Conservation (phyloP, 2,329 filamentous ascomycete species). For the Cadophora sp. region DNA sequence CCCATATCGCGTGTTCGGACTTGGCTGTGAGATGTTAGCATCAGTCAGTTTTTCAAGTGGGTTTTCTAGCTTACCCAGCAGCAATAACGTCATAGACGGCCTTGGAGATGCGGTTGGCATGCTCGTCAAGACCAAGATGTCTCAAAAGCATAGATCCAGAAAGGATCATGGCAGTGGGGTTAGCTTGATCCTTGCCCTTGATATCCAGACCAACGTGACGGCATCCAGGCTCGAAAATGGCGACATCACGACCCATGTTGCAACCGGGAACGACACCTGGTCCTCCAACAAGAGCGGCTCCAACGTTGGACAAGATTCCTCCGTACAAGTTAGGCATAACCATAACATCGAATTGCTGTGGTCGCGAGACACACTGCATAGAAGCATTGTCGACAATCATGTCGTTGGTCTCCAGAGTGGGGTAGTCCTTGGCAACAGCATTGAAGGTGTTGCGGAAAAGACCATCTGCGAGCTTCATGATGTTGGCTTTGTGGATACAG, state of each 20-base stretch:
- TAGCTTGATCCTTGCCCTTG: constrained; percentile 99
- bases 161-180: constrained; percentile 94
- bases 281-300: constrained; percentile 93
- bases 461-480: constrained; percentile 99
- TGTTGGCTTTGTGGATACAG: constrained; percentile 99
- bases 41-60: not conserved
- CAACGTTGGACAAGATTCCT: constrained; percentile 98
- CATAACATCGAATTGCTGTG: constrained; percentile 99
- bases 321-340: constrained; percentile 99
- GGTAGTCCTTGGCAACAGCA: constrained; percentile 91
- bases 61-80: constrained; percentile 73
- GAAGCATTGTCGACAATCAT: constrained; percentile 99
- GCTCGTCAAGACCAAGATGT: constrained; percentile 95
- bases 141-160: constrained; percentile 97
- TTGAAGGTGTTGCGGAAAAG: constrained; percentile 99
- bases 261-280: constrained; percentile 97
- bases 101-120: constrained; percentile 97
- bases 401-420: constrained; percentile 93
- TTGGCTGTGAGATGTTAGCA: constrained; percentile 63
- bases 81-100: constrained; percentile 79
- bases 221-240: constrained; percentile 98
- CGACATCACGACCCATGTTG: constrained; percentile 99
- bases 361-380: constrained; percentile 96
- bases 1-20: constrained; percentile 96
- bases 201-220: constrained; percentile 99